Conservation (phyloP, 257 asterid genomes). For the Solanum lycopersicoides region DNA sequence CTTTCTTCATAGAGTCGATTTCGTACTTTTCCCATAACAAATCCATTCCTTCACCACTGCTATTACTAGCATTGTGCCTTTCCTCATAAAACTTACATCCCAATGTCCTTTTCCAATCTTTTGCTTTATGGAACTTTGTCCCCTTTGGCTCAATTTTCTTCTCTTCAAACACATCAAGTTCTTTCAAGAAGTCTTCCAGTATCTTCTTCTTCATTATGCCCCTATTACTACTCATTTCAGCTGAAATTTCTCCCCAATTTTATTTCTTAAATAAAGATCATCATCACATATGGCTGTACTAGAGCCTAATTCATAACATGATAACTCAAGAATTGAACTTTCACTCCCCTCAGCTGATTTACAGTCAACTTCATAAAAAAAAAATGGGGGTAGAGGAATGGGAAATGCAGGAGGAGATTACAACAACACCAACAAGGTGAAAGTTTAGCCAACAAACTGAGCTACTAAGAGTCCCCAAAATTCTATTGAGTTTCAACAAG, state of each 20-base stretch:
- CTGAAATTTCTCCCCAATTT: not conserved
- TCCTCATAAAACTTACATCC: constrained; percentile 44
- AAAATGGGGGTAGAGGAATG: not conserved
- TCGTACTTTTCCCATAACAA: constrained; percentile 73
- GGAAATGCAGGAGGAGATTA: not conserved
- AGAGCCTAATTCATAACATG: not conserved
- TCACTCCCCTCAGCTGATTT: not conserved
- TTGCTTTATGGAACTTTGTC: constrained; percentile 38
- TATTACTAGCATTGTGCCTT: not conserved
- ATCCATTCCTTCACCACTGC: constrained; percentile 2
- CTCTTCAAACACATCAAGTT: constrained; percentile 1
- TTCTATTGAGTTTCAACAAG: not conserved
- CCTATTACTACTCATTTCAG: not conserved
- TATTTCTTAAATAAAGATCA: not conserved
- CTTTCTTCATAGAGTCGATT: constrained; percentile 11
- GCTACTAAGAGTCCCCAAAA: not conserved
- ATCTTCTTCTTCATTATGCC: constrained; percentile 15
- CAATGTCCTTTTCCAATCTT: constrained; percentile 74
- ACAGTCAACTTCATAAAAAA: not conserved
- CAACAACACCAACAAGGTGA: not conserved
- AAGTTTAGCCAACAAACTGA: not conserved
- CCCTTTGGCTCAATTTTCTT: not conserved
- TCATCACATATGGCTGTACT: not conserved
- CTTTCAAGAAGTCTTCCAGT: constrained; percentile 16
- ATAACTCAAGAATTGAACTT: not conserved